phyloP scores from a whole-genome alignment of 148 eudicot species.

The Vaccinium macrocarpon region DNA sequence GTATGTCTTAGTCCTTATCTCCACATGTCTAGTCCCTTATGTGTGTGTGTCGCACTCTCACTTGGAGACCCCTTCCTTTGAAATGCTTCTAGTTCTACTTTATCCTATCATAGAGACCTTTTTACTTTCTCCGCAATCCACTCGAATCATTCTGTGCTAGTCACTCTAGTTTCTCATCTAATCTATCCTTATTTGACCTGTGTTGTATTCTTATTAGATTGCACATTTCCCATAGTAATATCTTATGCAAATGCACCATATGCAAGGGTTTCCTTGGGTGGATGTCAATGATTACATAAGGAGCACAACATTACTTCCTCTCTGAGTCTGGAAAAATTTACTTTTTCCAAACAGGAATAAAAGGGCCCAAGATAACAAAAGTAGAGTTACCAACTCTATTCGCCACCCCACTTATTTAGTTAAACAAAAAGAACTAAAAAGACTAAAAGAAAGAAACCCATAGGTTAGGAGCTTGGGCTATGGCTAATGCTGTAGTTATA shows the following conservation, averaged over 20 bases:
- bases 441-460: neutral
- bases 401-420: neutral
- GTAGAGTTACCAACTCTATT: neutral
- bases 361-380: neutral
- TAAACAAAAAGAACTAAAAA: neutral
- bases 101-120: neutral
- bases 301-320: neutral
- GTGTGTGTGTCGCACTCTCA: neutral
- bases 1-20: conserved; percentile 30
- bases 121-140: neutral
- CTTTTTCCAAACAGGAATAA: too few species aligned
- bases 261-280: neutral
- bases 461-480: neutral
- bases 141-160: neutral
- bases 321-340: too few species aligned
- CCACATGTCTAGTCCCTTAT: neutral
- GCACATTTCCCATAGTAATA: neutral
- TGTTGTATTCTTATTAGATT: neutral
- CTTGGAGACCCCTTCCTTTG: neutral
- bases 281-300: neutral
- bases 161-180: neutral
- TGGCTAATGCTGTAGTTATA: neutral
- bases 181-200: neutral
- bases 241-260: neutral
- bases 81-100: neutral